Conservation (phyloP, 805 yeast species). For the Yarrowia sp. region DNA sequence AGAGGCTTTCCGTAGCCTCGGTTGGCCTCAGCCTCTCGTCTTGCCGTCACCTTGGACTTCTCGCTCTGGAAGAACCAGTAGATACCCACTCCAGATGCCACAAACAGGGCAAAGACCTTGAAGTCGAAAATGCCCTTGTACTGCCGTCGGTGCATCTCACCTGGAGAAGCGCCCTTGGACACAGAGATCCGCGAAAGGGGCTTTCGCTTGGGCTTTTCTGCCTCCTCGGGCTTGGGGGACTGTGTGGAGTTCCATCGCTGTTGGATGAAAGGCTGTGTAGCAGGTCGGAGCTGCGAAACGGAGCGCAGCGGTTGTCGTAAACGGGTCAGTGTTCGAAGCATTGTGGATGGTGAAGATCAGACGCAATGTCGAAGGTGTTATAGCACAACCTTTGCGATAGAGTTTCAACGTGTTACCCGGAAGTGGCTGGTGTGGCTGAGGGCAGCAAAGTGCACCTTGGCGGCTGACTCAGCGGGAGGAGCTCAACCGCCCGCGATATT, state of each 20-base stretch:
- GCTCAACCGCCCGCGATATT: too few species aligned
- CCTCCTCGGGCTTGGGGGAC: background rate
- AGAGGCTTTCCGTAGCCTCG: slow-evolving; percentile 89
- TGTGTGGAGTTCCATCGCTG: slow-evolving; percentile 26
- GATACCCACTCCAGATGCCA: slow-evolving; percentile 67
- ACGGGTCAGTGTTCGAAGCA: slow-evolving; percentile 22
- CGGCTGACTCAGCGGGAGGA: background rate
- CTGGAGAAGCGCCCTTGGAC: slow-evolving; percentile 26
- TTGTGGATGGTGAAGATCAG: slow-evolving; percentile 6
- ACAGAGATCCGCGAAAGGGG: slow-evolving; percentile 23
- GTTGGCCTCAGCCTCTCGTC: slow-evolving; percentile 78
- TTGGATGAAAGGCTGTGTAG: background rate
- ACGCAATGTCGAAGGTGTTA: background rate
- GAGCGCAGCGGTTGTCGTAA: slow-evolving; percentile 9
- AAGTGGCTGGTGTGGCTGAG: slow-evolving; percentile 16
- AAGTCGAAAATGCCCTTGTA: slow-evolving; percentile 55
- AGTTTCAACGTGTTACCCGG: slow-evolving; percentile 21
- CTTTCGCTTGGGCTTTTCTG: background rate
- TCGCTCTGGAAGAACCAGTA: slow-evolving; percentile 72
- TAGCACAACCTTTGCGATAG: background rate
- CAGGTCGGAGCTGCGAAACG: background rate
- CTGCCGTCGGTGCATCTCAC: slow-evolving; percentile 37
- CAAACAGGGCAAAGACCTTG: slow-evolving; percentile 71
- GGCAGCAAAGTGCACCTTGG: background rate
- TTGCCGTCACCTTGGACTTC: slow-evolving; percentile 68